Conservation (phyloP, 176 grass and related monocot species). For the Cenchrus fungigraminus region DNA sequence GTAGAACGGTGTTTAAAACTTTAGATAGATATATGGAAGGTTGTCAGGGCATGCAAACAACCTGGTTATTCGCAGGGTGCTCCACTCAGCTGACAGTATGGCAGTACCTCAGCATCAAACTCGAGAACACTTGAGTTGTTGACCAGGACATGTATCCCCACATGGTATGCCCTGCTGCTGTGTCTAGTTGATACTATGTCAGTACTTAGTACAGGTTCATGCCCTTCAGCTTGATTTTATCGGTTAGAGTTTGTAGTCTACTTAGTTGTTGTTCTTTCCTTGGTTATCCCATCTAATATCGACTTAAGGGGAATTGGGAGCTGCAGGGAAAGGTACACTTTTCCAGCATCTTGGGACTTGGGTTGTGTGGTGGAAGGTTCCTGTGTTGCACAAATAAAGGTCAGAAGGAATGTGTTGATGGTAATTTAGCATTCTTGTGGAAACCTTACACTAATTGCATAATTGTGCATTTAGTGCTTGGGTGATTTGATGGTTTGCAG, state of each 20-base stretch:
- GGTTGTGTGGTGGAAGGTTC: not conserved
- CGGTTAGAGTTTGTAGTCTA: not conserved
- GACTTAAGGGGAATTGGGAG: not conserved
- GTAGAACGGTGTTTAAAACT: not conserved
- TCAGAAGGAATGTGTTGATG: not conserved
- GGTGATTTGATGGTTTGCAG: not conserved
- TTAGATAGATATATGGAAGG: not conserved
- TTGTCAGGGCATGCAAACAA: constrained; percentile 42
- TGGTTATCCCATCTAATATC: not conserved
- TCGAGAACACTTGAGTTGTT: constrained; percentile 83
- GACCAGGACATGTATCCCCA: constrained; percentile 89
- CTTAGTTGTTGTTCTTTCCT: not conserved
- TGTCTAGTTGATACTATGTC: not conserved
- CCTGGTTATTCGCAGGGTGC: constrained; percentile 74
- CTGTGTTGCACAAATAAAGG: not conserved
- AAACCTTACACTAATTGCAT: not conserved
- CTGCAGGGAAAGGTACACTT: not conserved
- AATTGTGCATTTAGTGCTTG: not conserved
- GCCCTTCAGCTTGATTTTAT: not conserved
- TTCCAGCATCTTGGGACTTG: constrained; percentile 8
- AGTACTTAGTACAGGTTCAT: not conserved
- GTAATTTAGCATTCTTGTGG: not conserved
- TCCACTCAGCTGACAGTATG: constrained; percentile 88
- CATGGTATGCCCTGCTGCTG: constrained; percentile 55
- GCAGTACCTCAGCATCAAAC: constrained; percentile 78